These are phyloP conservation scores for Calonectria crousiana DNA, from an alignment of 2,329 filamentous ascomycete genomes.

Conservation along the genomic window DNA sequence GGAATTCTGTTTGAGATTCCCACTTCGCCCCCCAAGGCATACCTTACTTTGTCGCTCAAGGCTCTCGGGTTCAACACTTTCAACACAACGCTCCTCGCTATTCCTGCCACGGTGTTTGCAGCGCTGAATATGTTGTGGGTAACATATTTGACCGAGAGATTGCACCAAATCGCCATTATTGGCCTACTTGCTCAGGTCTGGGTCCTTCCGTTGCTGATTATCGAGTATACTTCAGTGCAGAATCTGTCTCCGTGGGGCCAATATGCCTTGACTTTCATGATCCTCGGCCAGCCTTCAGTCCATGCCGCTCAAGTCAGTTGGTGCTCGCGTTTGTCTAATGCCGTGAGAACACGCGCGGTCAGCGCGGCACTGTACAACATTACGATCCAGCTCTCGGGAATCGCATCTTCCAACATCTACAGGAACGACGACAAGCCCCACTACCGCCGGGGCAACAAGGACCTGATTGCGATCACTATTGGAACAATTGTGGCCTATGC, in stretches of 20 bases:
- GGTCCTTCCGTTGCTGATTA: conserved; percentile 18
- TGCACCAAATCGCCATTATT: conserved; percentile 23
- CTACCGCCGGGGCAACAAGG: conserved; percentile 24
- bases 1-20: conserved; percentile 58
- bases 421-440: conserved; percentile 20
- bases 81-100: conserved; percentile 61
- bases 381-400: conserved; percentile 17
- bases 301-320: conserved; percentile 25
- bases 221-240: conserved; percentile 22
- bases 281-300: conserved; percentile 18
- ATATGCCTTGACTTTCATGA: conserved; percentile 25
- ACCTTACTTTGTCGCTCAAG: conserved; percentile 58
- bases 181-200: conserved; percentile 20
- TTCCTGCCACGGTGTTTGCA: conserved; percentile 44
- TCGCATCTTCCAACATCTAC: conserved; percentile 25
- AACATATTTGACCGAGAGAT: conserved; percentile 13
- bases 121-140: conserved; percentile 25
- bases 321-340: conserved; percentile 17
- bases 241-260: conserved; percentile 15
- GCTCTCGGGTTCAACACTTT: conserved; percentile 57
- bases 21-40: conserved; percentile 53
- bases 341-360: conserved; percentile 18
- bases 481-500: conserved; percentile 9
- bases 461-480: conserved; percentile 12
- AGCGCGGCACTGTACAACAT: conserved; percentile 25